Evolutionary conservation across 192 early-diverging fungal species (phyloP).

Genomic region (Coemansia sp.): DNA sequence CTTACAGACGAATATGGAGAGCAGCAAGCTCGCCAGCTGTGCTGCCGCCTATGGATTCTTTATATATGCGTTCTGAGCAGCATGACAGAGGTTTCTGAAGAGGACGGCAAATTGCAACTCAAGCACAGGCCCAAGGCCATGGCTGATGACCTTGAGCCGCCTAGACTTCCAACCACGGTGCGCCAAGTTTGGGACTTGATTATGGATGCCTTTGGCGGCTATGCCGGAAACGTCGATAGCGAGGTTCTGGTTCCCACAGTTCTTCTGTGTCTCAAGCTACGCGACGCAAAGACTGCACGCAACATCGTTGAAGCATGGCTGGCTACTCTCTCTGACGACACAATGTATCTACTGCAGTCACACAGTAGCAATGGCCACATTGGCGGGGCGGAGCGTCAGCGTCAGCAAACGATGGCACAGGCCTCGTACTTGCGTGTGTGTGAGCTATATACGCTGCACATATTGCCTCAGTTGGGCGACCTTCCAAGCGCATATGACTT

Average conservation of each 20-base stretch:
- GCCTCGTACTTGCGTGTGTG: conserved; percentile 53
- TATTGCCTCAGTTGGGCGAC: conserved; percentile 47
- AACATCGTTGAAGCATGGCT: conserved; percentile 54
- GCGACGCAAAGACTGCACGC: conserved; percentile 45
- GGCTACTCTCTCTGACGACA: conserved; percentile 44
- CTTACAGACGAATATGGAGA: conserved; percentile 39
- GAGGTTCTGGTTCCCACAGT: conserved; percentile 52
- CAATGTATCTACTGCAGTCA: conserved; percentile 28
- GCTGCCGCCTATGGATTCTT: conserved; percentile 53
- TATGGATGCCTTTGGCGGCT: conserved; percentile 42
- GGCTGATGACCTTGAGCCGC: not conserved
- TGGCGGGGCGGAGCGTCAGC: conserved; percentile 15
- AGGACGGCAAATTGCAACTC: conserved; percentile 30
- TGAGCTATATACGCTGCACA: conserved; percentile 52
- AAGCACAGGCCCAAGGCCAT: conserved; percentile 4
- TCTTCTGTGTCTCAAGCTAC: conserved; percentile 52
- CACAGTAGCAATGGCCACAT: not conserved
- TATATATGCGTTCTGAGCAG: conserved; percentile 55
- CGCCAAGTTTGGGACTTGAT: conserved; percentile 43
- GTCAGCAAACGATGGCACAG: conserved; percentile 36
- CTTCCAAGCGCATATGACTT: conserved; percentile 40
- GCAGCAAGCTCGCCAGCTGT: conserved; percentile 50
- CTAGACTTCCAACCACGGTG: conserved; percentile 29
- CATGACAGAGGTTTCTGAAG: conserved; percentile 36
- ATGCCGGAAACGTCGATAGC: conserved; percentile 47